A percentile compares a stretch with the other conserved stretches of the same genome.
Evolutionary conservation across 257 asterid genomes (phyloP).

Genomic region (Vinca minor): DNA sequence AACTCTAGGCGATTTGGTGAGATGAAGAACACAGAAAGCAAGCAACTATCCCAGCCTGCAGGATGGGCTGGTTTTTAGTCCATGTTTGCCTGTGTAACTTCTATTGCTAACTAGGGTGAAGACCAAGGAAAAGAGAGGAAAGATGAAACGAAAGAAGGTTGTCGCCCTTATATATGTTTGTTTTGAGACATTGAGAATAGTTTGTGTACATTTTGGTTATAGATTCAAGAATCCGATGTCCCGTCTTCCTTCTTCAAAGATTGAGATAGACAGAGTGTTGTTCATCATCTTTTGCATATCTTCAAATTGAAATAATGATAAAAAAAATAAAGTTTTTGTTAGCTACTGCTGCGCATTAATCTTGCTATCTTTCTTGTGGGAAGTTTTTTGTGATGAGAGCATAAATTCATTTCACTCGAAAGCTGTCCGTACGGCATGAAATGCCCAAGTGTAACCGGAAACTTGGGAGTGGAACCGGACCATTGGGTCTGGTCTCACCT

Average conservation of each 20-base stretch:
- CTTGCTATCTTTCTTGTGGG: not conserved
- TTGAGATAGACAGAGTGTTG: slow-evolving; percentile 3
- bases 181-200: slow-evolving; percentile 9
- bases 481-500: no score
- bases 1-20: slow-evolving; percentile 49
- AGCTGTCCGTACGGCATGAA: no score
- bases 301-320: not conserved
- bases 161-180: not conserved
- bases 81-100: not conserved
- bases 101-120: not conserved
- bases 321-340: not conserved
- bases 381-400: no score
- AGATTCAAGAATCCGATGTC: slow-evolving; percentile 7
- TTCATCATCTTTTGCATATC: slow-evolving; percentile 1
- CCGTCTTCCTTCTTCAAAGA: not conserved
- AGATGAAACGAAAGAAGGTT: not conserved
- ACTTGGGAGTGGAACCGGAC: no score
- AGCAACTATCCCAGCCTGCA: slow-evolving; percentile 66
- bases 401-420: no score
- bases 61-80: slow-evolving; percentile 94
- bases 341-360: not conserved
- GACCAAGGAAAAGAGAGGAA: not conserved
- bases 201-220: slow-evolving; percentile 7
- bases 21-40: slow-evolving; percentile 39
- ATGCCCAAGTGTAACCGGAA: no score